These are phyloP conservation scores for Lentinula edodes DNA, from an alignment of 768 basidiomycete species.

Conservation along the genomic window DNA sequence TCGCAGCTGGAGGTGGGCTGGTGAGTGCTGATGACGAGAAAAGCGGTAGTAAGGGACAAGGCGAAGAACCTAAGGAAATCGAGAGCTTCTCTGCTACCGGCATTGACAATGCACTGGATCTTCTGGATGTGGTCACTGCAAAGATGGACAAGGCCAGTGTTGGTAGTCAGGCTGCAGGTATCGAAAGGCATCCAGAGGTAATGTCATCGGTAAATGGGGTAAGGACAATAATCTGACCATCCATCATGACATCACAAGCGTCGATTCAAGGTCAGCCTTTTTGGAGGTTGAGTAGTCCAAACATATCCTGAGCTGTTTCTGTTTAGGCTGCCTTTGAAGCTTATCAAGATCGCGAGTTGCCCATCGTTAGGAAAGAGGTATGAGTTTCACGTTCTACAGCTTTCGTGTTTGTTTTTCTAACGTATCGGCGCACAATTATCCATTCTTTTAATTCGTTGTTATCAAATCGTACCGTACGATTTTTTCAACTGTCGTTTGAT, in stretches of 20 bases:
- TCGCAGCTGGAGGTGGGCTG: conserved; percentile 65
- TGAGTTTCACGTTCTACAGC: conserved; percentile 13
- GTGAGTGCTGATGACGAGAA: conserved; percentile 16
- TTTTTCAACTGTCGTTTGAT: conserved; percentile 10
- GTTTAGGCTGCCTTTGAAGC: conserved; percentile 80
- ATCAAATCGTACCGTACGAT: conserved; percentile 2
- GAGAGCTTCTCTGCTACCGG: conserved; percentile 82
- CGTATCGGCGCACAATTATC: background rate
- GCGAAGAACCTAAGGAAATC: conserved; percentile 28
- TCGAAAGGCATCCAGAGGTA: conserved; percentile 93
- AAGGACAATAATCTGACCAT: background rate
- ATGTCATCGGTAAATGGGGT: conserved; percentile 14
- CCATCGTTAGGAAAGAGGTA: conserved; percentile 71
- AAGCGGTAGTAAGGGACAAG: conserved; percentile 23
- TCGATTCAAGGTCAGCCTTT: conserved; percentile 69
- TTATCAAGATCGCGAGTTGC: conserved; percentile 83
- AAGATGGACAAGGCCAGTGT: conserved; percentile 92
- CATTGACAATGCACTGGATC: conserved; percentile 85
- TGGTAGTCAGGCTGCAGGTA: conserved; percentile 77
- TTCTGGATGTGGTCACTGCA: conserved; percentile 82
- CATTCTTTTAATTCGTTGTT: background rate
- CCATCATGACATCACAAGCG: conserved; percentile 47
- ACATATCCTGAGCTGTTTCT: background rate
- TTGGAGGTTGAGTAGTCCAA: background rate
- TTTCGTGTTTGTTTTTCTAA: background rate